Evolutionary conservation across 2,329 filamentous ascomycete species (phyloP).

Genomic region (Fusarium beomiforme): DNA sequence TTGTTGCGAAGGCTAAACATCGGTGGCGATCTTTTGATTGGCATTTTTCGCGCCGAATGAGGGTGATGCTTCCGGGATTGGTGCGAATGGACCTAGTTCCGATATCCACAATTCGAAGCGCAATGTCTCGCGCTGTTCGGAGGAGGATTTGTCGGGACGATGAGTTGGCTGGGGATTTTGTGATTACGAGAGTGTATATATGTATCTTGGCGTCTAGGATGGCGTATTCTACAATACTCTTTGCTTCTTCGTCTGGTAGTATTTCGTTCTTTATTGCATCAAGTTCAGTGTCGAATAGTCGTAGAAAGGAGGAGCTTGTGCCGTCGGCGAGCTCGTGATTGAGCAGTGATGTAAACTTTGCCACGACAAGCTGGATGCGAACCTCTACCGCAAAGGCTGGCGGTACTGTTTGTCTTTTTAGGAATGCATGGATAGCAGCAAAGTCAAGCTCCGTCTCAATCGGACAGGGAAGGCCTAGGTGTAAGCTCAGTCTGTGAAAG

Average conservation of each 20-base stretch:
- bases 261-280: conserved; percentile 16
- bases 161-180: neutral
- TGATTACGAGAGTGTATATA: conserved; percentile 24
- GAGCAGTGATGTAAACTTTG: conserved; percentile 26
- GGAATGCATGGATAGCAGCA: conserved; percentile 14
- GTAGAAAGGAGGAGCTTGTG: conserved; percentile 18
- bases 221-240: conserved; percentile 11
- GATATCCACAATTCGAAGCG: conserved; percentile 21
- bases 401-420: conserved; percentile 10
- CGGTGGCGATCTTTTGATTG: conserved; percentile 32
- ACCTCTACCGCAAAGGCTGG: conserved; percentile 13
- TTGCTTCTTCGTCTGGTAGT: neutral
- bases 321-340: conserved; percentile 19
- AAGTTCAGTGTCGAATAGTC: conserved; percentile 25
- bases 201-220: conserved; percentile 26
- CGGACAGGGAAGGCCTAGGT: conserved; percentile 19
- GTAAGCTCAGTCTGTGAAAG: conserved; percentile 13
- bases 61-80: neutral
- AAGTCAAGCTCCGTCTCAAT: conserved; percentile 28
- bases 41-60: neutral
- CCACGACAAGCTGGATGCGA: conserved; percentile 18
- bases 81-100: neutral
- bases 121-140: conserved; percentile 8
- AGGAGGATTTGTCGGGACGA: conserved; percentile 21
- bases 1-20: conserved; percentile 20